Evolutionary conservation across 805 yeast genomes (phyloP), one percentile per base, ranked within the genome.

Genomic region (Metschnikowia kofuensis): DNA sequence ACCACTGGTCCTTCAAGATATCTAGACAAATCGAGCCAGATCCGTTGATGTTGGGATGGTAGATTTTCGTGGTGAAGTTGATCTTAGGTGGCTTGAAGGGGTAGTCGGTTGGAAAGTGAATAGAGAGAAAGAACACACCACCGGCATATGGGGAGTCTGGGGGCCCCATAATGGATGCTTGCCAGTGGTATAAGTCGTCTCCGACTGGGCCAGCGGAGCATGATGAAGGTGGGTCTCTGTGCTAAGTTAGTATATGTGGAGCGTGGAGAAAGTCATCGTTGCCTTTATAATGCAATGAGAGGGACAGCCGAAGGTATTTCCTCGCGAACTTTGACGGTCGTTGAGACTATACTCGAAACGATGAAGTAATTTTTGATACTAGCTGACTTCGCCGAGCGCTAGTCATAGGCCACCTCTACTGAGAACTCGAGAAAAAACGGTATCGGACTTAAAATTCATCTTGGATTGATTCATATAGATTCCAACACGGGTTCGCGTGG

Each of bases 181-280:
- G 98, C 99, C 99, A 94, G 77, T 92, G 98, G 76, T 87, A 94
- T 66, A 92, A 77, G 70, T 92, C 99, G 62, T 94, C 98, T 42
- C 97, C 97, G 40, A 89, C 94, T 61, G 99, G 99, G 38, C 99
- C 99, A 10, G 99, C 99, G 26, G 97, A 90, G 74, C 98, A 94
- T 40, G 97, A 91, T 54, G 97, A 87, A 62, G 98, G 98, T 56
- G 99, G 99, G 69, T 92, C 99, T 79, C 96, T 89, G 61, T 6
- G 14, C 8, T 31, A 42, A 35, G 57, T 48, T 52, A 50, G 65
- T 61, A 56, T 14, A 7, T 7, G 30, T 10, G 13, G 6, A 30
- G 32, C 21, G 21, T 3, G 21, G 21, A 21, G 21, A 21, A 21
- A 21, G 21, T 21, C 4, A 21, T 21, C 21, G 21, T 21, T 21